A percentile compares a stretch with the other conserved stretches of the same genome.
phyloP scores from a whole-genome alignment of 164 flowering plant genomes.

The Platanus orientalis region DNA sequence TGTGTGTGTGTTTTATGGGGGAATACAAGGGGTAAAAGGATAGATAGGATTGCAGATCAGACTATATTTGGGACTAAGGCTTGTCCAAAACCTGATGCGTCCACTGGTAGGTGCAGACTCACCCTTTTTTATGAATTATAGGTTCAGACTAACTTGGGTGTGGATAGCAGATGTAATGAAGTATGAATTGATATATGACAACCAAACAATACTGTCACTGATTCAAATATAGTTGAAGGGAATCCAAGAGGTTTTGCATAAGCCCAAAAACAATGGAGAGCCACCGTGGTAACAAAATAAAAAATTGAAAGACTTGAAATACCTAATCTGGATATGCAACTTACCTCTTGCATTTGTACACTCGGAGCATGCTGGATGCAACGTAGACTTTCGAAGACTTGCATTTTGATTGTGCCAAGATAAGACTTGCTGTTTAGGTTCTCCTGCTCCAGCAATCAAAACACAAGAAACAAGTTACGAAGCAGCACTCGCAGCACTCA shows the following conservation, averaged over 20 bases:
- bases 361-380: slow-evolving; percentile 92
- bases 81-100: too few relatives aligned
- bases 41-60: too few relatives aligned
- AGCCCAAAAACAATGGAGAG: too few relatives aligned
- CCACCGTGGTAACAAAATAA: too few relatives aligned
- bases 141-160: neutral
- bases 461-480: neutral
- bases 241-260: neutral
- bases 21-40: too few relatives aligned
- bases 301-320: neutral
- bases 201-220: neutral
- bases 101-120: too few relatives aligned
- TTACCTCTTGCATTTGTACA: slow-evolving; percentile 98
- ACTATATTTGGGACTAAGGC: too few relatives aligned
- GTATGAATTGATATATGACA: neutral
- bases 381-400: slow-evolving; percentile 91
- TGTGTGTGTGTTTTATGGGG: too few relatives aligned
- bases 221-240: neutral
- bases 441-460: slow-evolving; percentile 54
- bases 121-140: too few relatives aligned
- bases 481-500: neutral
- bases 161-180: neutral
- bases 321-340: slow-evolving; percentile 5
- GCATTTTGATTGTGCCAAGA: slow-evolving; percentile 74
- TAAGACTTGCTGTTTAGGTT: slow-evolving; percentile 93